Evolutionary conservation across 1,284 basidiomycete genomes (phyloP), one percentile per base, ranked within the genome.

Genomic region (Cryptococcus hybrid): DNA sequence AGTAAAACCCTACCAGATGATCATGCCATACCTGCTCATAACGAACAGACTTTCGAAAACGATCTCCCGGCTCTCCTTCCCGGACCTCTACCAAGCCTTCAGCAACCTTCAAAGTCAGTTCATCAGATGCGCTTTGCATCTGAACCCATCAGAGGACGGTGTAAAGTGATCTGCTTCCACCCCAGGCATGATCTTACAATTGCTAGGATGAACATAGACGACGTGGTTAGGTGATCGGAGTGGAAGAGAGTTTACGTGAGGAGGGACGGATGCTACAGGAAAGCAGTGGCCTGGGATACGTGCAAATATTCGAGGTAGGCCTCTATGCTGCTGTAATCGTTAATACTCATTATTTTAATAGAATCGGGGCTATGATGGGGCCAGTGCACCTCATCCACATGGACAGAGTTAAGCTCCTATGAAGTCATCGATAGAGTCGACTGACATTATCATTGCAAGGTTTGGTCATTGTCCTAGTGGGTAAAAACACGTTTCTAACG

Each of bases 301-400:
- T 94, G 47, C 92, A 93, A 75, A 90, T 94, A 45, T 94, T 90
- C 68, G 90, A 92, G 85, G 89, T 87, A 64, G 58, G 78, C 62
- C 34, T 6, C 7, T 15, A 11, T 24, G 5, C 13, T 24, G 30
- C 13, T 15, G 13, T 18, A 15, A 48, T 30, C 11, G 43, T 9
- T 9, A 44, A 7, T 15, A n/a, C 45, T 52, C 24, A 13, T 54
- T 6, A 61, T n/a, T 40, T 1, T 2, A 12, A 18, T 62, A 96
- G 88, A 97, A 96, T 79, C 95, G 95, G 77, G 94, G 93, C 87
- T 2, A 92, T 93, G 80, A 96, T 97, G 94, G 94, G 94, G 7
- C 92, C 71, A 92, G 89, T 8, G 97, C 96, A 69, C 92, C 93
- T 18, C 94, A 97, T 71, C 92, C 94, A 0, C 94, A 97, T 74